Percentiles rank a stretch among this genome's conserved stretches.
Evolutionary conservation across 495 filamentous ascomycete species (phyloP).

Genomic region (Tuber umbilicatum): DNA sequence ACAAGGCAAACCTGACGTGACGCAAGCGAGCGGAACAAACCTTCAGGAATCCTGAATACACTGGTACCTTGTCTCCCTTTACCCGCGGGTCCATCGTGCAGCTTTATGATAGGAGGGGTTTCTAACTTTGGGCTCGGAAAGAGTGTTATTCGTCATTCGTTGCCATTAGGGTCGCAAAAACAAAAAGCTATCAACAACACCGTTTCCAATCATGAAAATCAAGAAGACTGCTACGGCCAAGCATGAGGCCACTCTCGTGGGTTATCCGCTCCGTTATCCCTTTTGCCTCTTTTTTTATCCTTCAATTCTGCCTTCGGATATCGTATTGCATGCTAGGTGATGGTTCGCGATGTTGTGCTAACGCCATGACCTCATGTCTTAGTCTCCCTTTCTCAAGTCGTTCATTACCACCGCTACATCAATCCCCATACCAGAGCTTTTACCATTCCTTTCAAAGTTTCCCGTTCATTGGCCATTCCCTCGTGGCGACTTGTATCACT

Average conservation of each 20-base stretch:
- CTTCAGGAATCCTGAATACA: constrained; percentile 3
- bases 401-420: constrained; percentile 64
- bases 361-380: constrained; percentile 41
- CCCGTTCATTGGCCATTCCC: constrained; percentile 89
- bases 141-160: background rate
- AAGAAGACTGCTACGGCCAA: constrained; percentile 87
- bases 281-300: background rate
- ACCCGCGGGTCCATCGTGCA: background rate
- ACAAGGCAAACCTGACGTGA: constrained; percentile 37
- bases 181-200: background rate
- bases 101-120: background rate
- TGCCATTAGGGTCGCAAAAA: background rate
- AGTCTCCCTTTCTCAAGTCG: constrained; percentile 80
- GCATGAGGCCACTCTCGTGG: constrained; percentile 89
- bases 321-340: constrained; percentile 6
- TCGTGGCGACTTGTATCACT: constrained; percentile 96
- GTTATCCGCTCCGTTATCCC: constrained; percentile 40
- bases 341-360: constrained; percentile 38
- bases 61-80: background rate
- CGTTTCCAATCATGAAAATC: constrained; percentile 75
- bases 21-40: constrained; percentile 38
- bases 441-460: constrained; percentile 68
- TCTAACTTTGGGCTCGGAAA: constrained; percentile 5
- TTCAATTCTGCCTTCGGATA: background rate
- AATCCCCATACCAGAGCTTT: constrained; percentile 68